A percentile compares a stretch with the other conserved stretches of the same genome.
Conservation (phyloP, 2,329 filamentous ascomycete genomes). For the Sporothrix euskadiensis region DNA sequence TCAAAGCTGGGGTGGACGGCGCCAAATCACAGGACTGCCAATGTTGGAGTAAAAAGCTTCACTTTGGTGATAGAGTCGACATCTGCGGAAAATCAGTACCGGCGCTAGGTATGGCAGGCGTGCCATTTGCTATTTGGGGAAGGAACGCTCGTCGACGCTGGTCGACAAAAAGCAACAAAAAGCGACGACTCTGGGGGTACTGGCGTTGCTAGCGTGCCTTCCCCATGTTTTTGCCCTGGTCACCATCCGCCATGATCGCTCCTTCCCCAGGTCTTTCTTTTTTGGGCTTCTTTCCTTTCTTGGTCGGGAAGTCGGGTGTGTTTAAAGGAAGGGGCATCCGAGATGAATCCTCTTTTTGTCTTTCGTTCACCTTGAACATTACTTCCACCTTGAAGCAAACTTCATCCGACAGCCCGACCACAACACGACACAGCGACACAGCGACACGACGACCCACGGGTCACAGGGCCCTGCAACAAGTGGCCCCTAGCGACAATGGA, state of each 20-base stretch:
- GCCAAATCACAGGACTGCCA: neutral
- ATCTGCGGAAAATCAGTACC: neutral
- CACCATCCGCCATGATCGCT: constrained; percentile 1
- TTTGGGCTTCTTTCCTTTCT: neutral
- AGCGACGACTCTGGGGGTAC: neutral
- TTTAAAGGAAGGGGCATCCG: neutral
- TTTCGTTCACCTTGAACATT: neutral
- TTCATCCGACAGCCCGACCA: constrained; percentile 1
- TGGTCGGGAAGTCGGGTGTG: neutral
- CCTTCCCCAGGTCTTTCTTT: constrained; percentile 1
- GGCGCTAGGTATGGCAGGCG: neutral
- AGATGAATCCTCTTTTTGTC: neutral
- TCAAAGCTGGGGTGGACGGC: neutral
- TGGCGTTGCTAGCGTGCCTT: neutral
- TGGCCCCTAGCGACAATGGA: neutral
- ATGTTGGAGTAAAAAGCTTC: neutral
- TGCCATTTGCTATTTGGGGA: neutral
- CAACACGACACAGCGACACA: neutral
- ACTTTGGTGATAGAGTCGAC: neutral
- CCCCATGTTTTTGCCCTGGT: neutral
- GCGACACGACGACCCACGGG: neutral
- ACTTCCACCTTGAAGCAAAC: neutral
- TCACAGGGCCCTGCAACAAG: neutral
- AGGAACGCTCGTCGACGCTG: neutral
- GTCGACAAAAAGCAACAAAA: no score